A percentile compares a stretch with the other conserved stretches of the same genome.
Evolutionary conservation across 1,284 basidiomycete genomes (phyloP).

Genomic region (Entoloma clypeatum): DNA sequence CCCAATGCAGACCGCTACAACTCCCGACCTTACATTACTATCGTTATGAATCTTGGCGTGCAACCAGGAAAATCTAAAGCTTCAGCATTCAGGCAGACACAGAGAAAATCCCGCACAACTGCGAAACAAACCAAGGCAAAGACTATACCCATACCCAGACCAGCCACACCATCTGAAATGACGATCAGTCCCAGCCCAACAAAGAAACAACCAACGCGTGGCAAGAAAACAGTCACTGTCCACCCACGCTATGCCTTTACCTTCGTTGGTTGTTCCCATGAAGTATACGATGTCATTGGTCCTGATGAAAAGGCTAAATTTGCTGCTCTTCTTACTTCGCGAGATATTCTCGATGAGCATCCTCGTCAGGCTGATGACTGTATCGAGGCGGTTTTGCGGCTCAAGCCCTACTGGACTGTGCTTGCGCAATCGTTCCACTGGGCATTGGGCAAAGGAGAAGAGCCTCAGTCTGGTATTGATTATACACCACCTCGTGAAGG

Average conservation of each 20-base stretch:
- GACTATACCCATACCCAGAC: not conserved
- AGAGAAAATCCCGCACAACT: too few relatives aligned
- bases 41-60: slow-evolving; percentile 19
- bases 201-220: too few relatives aligned
- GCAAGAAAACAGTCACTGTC: too few relatives aligned
- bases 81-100: not conserved
- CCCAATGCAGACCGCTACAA: not conserved
- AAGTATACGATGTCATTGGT: slow-evolving; percentile 13
- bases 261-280: slow-evolving; percentile 16
- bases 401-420: slow-evolving; percentile 7
- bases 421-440: too few relatives aligned
- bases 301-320: not conserved
- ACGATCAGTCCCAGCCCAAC: too few relatives aligned
- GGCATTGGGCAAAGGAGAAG: too few relatives aligned
- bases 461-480: too few relatives aligned
- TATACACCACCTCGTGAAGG: too few relatives aligned
- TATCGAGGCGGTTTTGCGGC: slow-evolving; percentile 1
- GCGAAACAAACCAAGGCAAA: not conserved
- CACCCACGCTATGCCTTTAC: slow-evolving; percentile 18
- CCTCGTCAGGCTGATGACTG: slow-evolving; percentile 1
- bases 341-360: slow-evolving; percentile 7
- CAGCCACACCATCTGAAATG: too few relatives aligned
- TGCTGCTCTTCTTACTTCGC: not conserved
- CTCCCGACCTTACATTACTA: slow-evolving; percentile 17
- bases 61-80: not conserved